phyloP scores from a whole-genome alignment of 345 rosid species.

The Citrus medica region DNA sequence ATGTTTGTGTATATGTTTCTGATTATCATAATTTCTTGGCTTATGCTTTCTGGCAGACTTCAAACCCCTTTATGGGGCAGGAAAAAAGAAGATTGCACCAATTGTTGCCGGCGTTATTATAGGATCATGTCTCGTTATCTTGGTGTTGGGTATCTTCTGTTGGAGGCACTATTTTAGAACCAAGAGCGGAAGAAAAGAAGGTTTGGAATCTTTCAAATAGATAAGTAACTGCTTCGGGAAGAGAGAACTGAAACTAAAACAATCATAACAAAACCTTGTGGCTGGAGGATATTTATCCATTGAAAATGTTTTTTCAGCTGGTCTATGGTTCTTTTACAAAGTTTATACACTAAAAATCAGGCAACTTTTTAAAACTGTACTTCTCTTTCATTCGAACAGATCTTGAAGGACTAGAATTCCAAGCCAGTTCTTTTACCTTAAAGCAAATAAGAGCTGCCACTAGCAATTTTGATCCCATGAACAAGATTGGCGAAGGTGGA shows the following conservation, averaged over 20 bases:
- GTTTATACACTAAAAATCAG: not conserved
- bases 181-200: constrained; percentile 7
- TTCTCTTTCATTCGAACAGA: not conserved
- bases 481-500: constrained; percentile 31
- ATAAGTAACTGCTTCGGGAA: not conserved
- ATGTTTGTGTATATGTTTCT: not conserved
- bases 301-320: not conserved
- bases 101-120: constrained; percentile 24
- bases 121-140: constrained; percentile 24
- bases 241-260: not conserved
- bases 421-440: constrained; percentile 16
- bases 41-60: constrained; percentile 20
- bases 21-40: not conserved
- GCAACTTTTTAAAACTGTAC: not conserved
- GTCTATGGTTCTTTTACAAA: not conserved
- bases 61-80: constrained; percentile 17
- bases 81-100: constrained; percentile 9
- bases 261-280: not conserved
- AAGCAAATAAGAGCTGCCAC: constrained; percentile 24
- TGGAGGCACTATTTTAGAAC: constrained; percentile 28
- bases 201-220: constrained; percentile 6
- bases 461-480: constrained; percentile 13
- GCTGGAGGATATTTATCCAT: not conserved
- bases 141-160: constrained; percentile 23
- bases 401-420: constrained; percentile 11